Evolutionary conservation across 495 filamentous ascomycete genomes (phyloP), one percentile per base, ranked within the genome.

Genomic region (Parmelia sp.): DNA sequence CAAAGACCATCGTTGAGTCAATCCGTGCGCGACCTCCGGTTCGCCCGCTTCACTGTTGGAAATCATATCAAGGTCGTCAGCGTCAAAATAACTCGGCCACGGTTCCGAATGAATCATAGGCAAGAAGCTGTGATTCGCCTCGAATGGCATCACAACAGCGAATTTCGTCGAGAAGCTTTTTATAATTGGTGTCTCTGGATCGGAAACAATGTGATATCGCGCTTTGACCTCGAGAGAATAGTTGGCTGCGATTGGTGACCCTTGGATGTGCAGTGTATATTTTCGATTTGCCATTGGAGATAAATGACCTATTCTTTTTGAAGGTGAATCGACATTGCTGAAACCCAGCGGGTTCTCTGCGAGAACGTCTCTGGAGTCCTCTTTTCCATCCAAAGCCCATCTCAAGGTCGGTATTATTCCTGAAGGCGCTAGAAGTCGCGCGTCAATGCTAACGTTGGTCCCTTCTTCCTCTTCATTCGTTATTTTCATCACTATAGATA

Each of bases 81-180:
- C 70, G 8, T 82, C 78, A 71, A 97, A 97, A 71, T 91, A 88
- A 68, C 85, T 89, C 11, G 95, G 93, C 93, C 93, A 97, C 12
- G 82, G 80, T 58, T 87, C 85, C 2, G 83, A 78, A 75, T 96
- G 86, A 8, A 96, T 73, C 5, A 86, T 83, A 19, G 94, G 91
- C 3, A 84, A 78, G 68, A 96, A 88, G 60, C 92, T 89, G 69
- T 92, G 96, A 67, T 86, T 90, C 11, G 91, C 88, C 75, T 96
- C 90, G 66, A 97, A 96, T 11, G 94, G 91, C 42, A 84, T 85
- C 60, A 89, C 80, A 61, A 97, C 80, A 21, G 86, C 82, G 19
- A 99, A 70, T 19, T 86, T 84, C 25, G 86, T 82, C 0, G 81
- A 77, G 9, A 85, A 71, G 1, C 82, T 84, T 71, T 93, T 93